Base-by-base conservation (phyloP, 139 green algal genomes). In the Astrephomene gubernaculifera region DNA sequence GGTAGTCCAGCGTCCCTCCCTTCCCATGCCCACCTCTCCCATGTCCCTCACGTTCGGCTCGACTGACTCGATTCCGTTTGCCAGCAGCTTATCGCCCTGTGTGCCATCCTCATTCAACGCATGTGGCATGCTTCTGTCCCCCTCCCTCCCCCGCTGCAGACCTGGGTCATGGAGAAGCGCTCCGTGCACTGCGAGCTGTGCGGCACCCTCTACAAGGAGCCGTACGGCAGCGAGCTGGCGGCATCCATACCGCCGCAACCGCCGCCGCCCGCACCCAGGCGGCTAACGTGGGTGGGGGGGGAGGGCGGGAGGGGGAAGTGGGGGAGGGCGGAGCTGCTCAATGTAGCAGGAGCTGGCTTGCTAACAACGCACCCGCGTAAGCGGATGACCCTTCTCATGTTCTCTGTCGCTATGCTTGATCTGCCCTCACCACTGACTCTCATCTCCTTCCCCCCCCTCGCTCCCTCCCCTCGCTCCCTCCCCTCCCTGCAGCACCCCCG, bases 171-270 rank as follows among this genome's bases (percentile, higher is more conserved):
- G 0, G 79, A 85, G 79, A 75, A 75, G 64, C 79, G 79, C 64
- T 67, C 63, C 44, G 31, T 85, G 0, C 43, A 33, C 39, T 85
- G 79, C 79, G 79, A 85, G 79, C 79, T 85, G 64, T 85, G 79
- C 31, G 45, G 33, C 60, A 49, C 63, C 31, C 65, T 76, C 64
- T 85, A 85, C 79, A 54, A 69, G 64, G 76, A 83, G 60, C 76
- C 76, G 31, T 83, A 83, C 57, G 76, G 76, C 27, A 73, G 60
- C 22, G 76, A 83, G n/a, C 76, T 83, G 60, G 76, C 76, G 36
- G 76, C 76, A 1, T 44, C 60, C 38, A 83, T 83, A 44, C 76
- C 76, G 14, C 76, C 76, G 5, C 60, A 60, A 41, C 57, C 41
- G 76, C 76, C 60, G 60, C 27, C 39, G 41, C 76, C 41, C 27